These are phyloP conservation scores for Beauveria sp. DNA, from an alignment of 2,329 filamentous ascomycete genomes.

Conservation along the genomic window DNA sequence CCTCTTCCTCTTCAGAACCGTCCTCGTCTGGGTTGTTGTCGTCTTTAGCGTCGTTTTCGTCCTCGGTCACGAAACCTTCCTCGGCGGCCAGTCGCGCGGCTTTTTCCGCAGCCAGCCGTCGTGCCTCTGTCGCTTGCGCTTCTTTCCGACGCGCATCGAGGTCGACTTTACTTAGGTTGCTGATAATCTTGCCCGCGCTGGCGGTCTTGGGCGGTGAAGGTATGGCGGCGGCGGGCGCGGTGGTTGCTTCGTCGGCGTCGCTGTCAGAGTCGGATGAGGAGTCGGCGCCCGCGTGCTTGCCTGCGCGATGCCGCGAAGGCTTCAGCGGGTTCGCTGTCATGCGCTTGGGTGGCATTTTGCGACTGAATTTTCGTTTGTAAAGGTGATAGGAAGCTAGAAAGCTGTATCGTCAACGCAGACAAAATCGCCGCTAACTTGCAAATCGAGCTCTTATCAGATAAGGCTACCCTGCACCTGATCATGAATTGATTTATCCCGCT, in stretches of 20 bases:
- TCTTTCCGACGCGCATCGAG: constrained; percentile 39
- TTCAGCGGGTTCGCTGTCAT: constrained; percentile 89
- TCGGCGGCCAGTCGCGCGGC: constrained; percentile 47
- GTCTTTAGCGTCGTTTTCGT: constrained; percentile 36
- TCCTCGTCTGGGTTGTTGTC: constrained; percentile 21
- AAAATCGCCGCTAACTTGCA: constrained; percentile 2
- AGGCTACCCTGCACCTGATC: neutral
- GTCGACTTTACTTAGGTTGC: constrained; percentile 44
- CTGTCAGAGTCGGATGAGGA: constrained; percentile 48
- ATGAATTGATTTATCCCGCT: neutral
- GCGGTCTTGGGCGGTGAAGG: constrained; percentile 50
- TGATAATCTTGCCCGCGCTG: constrained; percentile 50
- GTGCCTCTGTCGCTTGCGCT: constrained; percentile 39
- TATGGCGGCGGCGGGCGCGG: constrained; percentile 25
- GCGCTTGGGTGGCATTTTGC: constrained; percentile 61
- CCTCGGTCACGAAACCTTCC: constrained; percentile 57
- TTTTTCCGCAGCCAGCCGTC: constrained; percentile 39
- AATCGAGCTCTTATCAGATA: constrained; percentile 7
- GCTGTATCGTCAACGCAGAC: neutral
- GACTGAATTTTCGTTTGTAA: neutral
- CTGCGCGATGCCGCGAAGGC: constrained; percentile 76
- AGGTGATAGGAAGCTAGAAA: neutral
- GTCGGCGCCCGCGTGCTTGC: constrained; percentile 59
- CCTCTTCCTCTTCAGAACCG: constrained; percentile 33
- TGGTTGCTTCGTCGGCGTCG: constrained; percentile 31